Percentiles rank a stretch among this genome's conserved stretches.
Conservation (phyloP, 73 alveolate species). For the Tetrahymena borealis region DNA sequence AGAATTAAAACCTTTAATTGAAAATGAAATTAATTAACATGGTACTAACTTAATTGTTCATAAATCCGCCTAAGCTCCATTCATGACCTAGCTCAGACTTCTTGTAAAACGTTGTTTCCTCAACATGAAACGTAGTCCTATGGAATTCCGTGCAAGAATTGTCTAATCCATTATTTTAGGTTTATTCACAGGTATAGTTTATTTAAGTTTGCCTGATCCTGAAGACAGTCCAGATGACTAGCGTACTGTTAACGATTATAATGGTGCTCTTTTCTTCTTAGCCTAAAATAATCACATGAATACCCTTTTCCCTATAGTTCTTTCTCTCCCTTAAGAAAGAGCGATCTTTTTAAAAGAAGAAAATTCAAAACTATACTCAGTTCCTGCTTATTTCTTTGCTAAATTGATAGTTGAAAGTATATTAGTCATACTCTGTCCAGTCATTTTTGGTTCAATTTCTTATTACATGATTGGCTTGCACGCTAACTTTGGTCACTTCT, state of each 20-base stretch:
- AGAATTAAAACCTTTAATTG: background rate
- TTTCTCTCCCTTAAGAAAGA: constrained; percentile 19
- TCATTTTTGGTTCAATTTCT: background rate
- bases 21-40: background rate
- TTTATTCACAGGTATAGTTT: constrained; percentile 20
- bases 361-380: constrained; percentile 18
- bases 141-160: background rate
- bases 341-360: constrained; percentile 40
- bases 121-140: background rate
- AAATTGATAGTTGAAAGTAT: constrained; percentile 27
- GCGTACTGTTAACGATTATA: constrained; percentile 27
- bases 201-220: constrained; percentile 9
- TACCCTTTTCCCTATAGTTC: constrained; percentile 20
- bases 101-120: background rate
- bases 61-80: background rate
- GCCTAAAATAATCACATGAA: background rate
- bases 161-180: constrained; percentile 4
- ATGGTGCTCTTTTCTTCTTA: constrained; percentile 20
- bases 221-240: constrained; percentile 40
- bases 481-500: constrained; percentile 4
- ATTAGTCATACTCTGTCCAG: constrained; percentile 8
- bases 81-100: background rate
- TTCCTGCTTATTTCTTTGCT: constrained; percentile 19
- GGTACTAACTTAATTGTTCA: background rate
- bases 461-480: constrained; percentile 31